A percentile compares a stretch with the other conserved stretches of the same genome.
phyloP scores from a whole-genome alignment of 805 yeast genomes.

The Metschnikowia sp. region DNA sequence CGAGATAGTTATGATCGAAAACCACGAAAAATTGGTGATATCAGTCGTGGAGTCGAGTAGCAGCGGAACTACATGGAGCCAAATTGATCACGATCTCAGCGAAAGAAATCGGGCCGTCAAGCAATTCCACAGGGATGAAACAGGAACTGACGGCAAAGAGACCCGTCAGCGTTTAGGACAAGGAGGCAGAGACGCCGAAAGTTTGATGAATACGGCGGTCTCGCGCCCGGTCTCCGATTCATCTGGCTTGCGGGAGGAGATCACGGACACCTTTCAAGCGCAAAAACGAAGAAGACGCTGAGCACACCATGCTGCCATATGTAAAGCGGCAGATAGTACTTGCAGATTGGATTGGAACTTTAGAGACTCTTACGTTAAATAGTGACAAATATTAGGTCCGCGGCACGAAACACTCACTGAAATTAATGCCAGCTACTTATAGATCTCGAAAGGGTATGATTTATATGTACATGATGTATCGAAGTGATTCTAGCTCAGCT shows the following conservation, averaged over 20 bases:
- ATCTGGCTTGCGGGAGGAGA: constrained; percentile 3
- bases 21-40: background rate
- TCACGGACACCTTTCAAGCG: constrained; percentile 16
- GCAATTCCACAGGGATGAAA: too few species aligned
- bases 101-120: too few species aligned
- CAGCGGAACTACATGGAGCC: background rate
- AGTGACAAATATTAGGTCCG: too few species aligned
- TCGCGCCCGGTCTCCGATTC: background rate
- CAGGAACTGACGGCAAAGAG: too few species aligned
- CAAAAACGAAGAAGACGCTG: constrained; percentile 7
- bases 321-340: too few species aligned
- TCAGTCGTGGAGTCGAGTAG: constrained; percentile 8
- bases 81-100: background rate
- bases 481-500: constrained; percentile 9
- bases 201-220: background rate
- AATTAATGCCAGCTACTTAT: background rate
- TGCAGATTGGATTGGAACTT: too few species aligned
- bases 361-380: too few species aligned
- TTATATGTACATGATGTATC: constrained; percentile 8
- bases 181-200: too few species aligned
- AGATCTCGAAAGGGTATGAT: background rate
- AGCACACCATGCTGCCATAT: too few species aligned
- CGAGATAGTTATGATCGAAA: background rate
- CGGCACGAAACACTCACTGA: background rate
- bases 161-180: too few species aligned